Base-by-base conservation (phyloP, 2,329 filamentous ascomycete genomes). In the Clarireedia sp. region DNA sequence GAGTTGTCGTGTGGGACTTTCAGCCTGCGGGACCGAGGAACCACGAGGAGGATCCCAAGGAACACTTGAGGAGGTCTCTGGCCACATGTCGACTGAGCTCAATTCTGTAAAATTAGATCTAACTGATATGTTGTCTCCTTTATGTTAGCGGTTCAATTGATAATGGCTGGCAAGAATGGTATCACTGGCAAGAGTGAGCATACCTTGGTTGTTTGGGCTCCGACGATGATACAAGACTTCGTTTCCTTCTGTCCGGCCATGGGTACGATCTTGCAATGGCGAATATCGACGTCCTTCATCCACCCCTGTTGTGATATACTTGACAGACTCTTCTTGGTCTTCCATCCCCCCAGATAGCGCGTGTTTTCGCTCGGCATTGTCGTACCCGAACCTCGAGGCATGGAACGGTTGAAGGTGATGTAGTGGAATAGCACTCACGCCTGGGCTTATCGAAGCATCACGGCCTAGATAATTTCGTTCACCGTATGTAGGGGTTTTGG, bases 381-480 rank as follows among this genome's bases (percentile, higher is more conserved):
- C 8, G 26, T 47, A 17, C 19, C 8, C 24, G 9, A n/a, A n/a
- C 3, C 6, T 24, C 23, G 16, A 33, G 10, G 2, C 29, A 33
- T 2, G 12, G 9, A 9, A 12, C 29, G 10, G 9, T 33, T 33
- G 29, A 12, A 4, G 29, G 9, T 5, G 29, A 10, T 12, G 10
- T 36, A 12, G 14, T 6, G 55, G 50, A 43, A 48, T 44, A 16
- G 50, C 46, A 49, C 65, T 67, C n/a, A 65, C 36, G 21, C 60
- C 63, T 47, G 63, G 63, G 37, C 63, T 66, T 21, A 64, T 63
- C 10, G 48, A 55, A 12, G 54, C 45, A n/a, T 16, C 14, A 21
- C 23, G 16, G 7, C 26, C 29, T 33, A 33, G 12, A 33, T 12
- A 5, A 21, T 48, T 9, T 21, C 24, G 23, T 2, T 16, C 14